A percentile compares a stretch with the other conserved stretches of the same genome.
phyloP scores from a whole-genome alignment of 208 protist genomes.

The Crithidia fasciculata region DNA sequence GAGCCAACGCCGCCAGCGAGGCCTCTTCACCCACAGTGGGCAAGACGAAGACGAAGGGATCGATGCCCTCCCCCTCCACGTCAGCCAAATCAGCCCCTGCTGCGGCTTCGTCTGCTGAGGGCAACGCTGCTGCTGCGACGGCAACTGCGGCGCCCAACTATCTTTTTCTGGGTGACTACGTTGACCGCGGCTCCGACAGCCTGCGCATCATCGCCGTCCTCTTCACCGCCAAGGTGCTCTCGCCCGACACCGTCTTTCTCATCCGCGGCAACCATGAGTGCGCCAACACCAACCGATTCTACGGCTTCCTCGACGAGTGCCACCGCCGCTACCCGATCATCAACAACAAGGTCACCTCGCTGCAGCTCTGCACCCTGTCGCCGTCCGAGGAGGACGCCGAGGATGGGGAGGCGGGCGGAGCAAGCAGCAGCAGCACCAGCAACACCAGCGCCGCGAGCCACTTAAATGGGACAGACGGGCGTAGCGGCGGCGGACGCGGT shows the following conservation, averaged over 20 bases:
- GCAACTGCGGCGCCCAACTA: constrained; percentile 72
- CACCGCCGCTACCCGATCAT: constrained; percentile 82
- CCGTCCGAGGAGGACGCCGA: constrained; percentile 29
- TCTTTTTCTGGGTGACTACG: constrained; percentile 99
- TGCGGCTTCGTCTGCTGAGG: no score
- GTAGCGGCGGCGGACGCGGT: neutral
- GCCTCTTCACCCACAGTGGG: no score
- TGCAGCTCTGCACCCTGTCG: constrained; percentile 16
- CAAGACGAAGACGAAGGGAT: constrained; percentile 15
- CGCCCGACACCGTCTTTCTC: constrained; percentile 98
- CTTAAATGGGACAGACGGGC: no score
- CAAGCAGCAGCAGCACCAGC: constrained; percentile 80
- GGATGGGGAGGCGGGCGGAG: constrained; percentile 12
- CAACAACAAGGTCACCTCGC: constrained; percentile 46
- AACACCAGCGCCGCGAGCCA: constrained; percentile 59
- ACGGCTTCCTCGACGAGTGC: constrained; percentile 99
- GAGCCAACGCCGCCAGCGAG: no score
- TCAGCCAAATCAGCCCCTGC: neutral
- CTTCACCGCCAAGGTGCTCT: constrained; percentile 97
- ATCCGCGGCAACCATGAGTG: constrained; percentile 99
- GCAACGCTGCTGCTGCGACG: neutral
- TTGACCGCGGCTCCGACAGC: constrained; percentile 97
- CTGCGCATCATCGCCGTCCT: constrained; percentile 95
- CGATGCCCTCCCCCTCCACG: neutral
- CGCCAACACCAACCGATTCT: constrained; percentile 98